Base-by-base conservation (phyloP, 345 rosid species). In the Crucihimalaya himalaica region DNA sequence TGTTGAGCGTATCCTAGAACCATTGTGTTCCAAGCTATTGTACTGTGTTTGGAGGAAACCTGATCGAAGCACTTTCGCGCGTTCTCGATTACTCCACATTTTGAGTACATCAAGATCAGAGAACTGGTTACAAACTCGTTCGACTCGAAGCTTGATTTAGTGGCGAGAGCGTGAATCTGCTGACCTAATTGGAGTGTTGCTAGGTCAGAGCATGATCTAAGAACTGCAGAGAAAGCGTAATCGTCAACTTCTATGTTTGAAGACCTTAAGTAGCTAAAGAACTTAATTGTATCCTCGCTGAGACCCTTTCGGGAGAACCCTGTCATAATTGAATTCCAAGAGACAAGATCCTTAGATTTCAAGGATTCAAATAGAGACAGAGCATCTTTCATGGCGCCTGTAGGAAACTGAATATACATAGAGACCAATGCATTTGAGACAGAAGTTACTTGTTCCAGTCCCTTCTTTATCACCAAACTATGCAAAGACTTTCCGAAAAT, bases 1-100 rank as follows among this genome's bases (percentile, higher is more conserved):
- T 91, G 94, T 58, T 91, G 97, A 60, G 97, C 91, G 68, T 83
- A 91, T 12, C 91, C 92, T 55, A 89, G 88, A 37, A 87, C 84
- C 60, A 91, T 87, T 4, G 89, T 69, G 65, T 88, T 91, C 92
- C 97, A 91, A 70, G 81, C 80, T 51, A 91, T 72, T 18, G 97
- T 75, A 68, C 81, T 80, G 68, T 71, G 81, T 76, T 79, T 84
- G 31, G 76, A 39, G 57, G 86, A 80, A 2, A 67, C 21, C 76
- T 81, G 83, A 18, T 86, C 80, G 14, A 88, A 91, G 46, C 87
- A 85, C 59, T 79, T 87, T 50, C 37, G 74, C 64, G 95, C 92
- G 43, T 82, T 79, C 73, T 82, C 81, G 40, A 91, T 82, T 3
- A 84, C 78, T 37, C 97, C 97, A 57, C 95, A 87, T 74, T 87